Conservation (phyloP, 2,329 filamentous ascomycete genomes). For the Cadophora gregata region DNA sequence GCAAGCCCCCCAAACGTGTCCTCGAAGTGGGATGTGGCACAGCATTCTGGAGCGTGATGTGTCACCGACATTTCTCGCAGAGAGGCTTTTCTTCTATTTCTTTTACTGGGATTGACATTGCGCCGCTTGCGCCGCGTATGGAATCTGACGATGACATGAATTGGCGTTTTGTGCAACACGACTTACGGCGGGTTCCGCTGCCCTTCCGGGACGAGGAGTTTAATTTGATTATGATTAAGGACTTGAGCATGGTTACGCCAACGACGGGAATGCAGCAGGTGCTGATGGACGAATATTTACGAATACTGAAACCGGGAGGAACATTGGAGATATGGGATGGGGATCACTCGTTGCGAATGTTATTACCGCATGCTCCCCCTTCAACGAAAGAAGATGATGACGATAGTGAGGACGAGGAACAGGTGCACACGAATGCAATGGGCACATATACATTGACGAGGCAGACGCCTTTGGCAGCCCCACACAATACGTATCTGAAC, state of each 20-base stretch:
- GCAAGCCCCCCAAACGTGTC: constrained; percentile 75
- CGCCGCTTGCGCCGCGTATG: constrained; percentile 70
- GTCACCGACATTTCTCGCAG: constrained; percentile 77
- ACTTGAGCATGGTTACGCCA: constrained; percentile 72
- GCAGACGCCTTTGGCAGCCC: constrained; percentile 80
- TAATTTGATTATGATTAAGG: constrained; percentile 88
- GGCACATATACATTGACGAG: constrained; percentile 84
- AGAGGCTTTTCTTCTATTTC: constrained; percentile 72
- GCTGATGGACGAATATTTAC: constrained; percentile 74
- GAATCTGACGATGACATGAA: constrained; percentile 74
- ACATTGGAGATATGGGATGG: constrained; percentile 89
- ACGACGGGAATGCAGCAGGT: constrained; percentile 59
- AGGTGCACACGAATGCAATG: constrained; percentile 68
- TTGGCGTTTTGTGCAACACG: constrained; percentile 89
- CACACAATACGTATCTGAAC: constrained; percentile 80
- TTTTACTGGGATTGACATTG: constrained; percentile 85
- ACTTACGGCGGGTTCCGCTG: constrained; percentile 75
- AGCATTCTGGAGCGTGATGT: constrained; percentile 89
- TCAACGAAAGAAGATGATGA: constrained; percentile 47
- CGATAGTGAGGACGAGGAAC: constrained; percentile 62
- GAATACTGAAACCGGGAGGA: constrained; percentile 78
- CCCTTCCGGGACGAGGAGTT: constrained; percentile 83
- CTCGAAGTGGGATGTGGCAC: constrained; percentile 88
- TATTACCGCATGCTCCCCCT: constrained; percentile 73
- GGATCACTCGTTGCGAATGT: constrained; percentile 81